Evolutionary conservation across 176 grass and related monocot genomes (phyloP), one percentile per base, ranked within the genome.

Genomic region (Tillandsia fasciculata): DNA sequence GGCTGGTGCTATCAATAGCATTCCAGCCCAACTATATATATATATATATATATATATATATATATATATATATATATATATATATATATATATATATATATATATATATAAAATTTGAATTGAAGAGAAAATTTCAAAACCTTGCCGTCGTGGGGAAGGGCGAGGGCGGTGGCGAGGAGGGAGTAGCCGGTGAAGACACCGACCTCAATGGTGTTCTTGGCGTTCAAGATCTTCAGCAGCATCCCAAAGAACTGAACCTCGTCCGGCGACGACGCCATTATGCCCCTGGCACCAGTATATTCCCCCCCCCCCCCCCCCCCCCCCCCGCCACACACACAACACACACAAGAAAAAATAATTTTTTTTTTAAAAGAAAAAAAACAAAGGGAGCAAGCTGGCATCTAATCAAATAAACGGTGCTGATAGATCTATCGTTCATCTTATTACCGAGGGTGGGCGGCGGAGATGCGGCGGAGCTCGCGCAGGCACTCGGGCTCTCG

Each of bases 161-260:
- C 76, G 28, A 96, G 88, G 15, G 88, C 85, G 6, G 92, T 83
- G 56, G 85, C 83, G 9, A 96, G 92, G 11, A 91, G 75, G 50
- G 85, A 96, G 79, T 73, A 84, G 26, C 92, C 92, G 52, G 88
- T 96, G 80, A 80, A 96, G 12, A 91, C 88, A 50, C 92, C 92
- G 10, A 96, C 70, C 76, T 96, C 92, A 15, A 91, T 81, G 2
- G 83, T 87, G 2, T 80, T 87, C 84, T 77, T 84, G 54, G 92
- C 88, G 65, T 90, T 90, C 53, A 80, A 71, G 52, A 91, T 2
- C 63, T 91, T 96, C 2, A 96, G 75, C 83, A 96, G 78, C 78
- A 91, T 58, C 64, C 79, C 48, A 48, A 96, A 64, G 48, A 96
- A 18, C 47, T 56, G 76, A 27, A 64, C 71, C 66, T 86, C 83